These are phyloP conservation scores for Escovopsis sp. DNA, from an alignment of 2,329 filamentous ascomycete species.

Conservation along the genomic window DNA sequence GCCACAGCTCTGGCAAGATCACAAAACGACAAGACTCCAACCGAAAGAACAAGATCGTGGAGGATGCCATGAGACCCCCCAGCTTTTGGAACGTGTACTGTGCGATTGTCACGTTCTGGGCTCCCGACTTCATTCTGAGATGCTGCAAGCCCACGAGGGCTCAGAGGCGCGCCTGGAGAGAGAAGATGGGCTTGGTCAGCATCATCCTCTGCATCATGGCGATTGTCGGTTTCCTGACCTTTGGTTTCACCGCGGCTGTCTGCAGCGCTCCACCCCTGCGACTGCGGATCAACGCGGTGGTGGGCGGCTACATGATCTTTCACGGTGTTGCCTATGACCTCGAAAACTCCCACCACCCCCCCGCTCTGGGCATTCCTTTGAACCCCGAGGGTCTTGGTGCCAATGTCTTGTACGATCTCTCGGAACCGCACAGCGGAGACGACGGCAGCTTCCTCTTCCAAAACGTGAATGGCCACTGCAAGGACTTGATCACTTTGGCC, in stretches of 20 bases:
- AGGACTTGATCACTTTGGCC: conserved; percentile 65
- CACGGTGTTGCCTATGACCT: conserved; percentile 86
- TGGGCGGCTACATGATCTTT: conserved; percentile 81
- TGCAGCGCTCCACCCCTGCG: conserved; percentile 60
- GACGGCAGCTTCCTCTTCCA: conserved; percentile 97
- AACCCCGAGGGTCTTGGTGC: conserved; percentile 33
- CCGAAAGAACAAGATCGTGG: conserved; percentile 37
- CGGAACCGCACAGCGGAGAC: conserved; percentile 66
- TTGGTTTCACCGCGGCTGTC: conserved; percentile 84
- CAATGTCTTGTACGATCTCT: conserved; percentile 80
- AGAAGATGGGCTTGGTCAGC: conserved; percentile 95
- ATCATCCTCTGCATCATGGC: conserved; percentile 79
- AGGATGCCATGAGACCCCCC: conserved; percentile 58
- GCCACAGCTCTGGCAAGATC: conserved; percentile 43
- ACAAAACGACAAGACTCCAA: conserved; percentile 40
- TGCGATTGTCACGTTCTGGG: conserved; percentile 87
- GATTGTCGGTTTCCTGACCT: conserved; percentile 88
- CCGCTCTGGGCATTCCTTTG: conserved; percentile 60
- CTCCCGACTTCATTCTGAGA: conserved; percentile 72
- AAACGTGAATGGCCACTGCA: conserved; percentile 95
- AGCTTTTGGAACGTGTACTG: conserved; percentile 95
- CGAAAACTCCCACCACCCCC: conserved; percentile 59
- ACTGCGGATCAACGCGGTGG: conserved; percentile 70
- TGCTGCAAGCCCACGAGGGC: conserved; percentile 75
- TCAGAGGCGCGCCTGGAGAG: conserved; percentile 86